Conservation (phyloP, 176 grass and related monocot genomes). For the Stipa capillata region DNA sequence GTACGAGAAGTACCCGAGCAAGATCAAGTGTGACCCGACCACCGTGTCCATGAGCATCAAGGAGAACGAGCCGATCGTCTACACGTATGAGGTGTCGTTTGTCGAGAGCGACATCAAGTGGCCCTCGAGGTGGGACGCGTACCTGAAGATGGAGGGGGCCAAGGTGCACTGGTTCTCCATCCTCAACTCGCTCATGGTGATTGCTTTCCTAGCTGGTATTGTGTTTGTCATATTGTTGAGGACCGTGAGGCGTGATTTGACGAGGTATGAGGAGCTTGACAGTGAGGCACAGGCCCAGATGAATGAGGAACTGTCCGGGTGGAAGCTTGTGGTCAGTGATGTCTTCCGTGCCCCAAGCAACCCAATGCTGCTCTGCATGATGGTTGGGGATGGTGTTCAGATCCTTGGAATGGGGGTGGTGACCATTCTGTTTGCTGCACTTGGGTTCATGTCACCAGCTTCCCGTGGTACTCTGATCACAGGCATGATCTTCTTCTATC, state of each 20-base stretch:
- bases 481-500: conserved; percentile 62
- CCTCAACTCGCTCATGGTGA: conserved; percentile 63
- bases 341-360: conserved; percentile 51
- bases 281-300: conserved; percentile 56
- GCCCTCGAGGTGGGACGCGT: conserved; percentile 70
- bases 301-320: conserved; percentile 61
- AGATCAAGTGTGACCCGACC: conserved; percentile 57
- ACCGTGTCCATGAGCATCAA: conserved; percentile 59
- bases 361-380: conserved; percentile 46
- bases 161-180: conserved; percentile 84
- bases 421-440: conserved; percentile 58
- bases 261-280: conserved; percentile 61
- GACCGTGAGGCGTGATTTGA: conserved; percentile 56
- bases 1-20: conserved; percentile 35
- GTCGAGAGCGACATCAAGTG: conserved; percentile 65
- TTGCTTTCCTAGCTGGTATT: conserved; percentile 60
- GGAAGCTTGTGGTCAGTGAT: conserved; percentile 66
- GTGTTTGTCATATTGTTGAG: conserved; percentile 57
- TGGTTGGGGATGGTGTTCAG: conserved; percentile 64
- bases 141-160: conserved; percentile 61
- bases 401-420: conserved; percentile 64
- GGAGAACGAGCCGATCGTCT: conserved; percentile 60
- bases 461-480: conserved; percentile 56
- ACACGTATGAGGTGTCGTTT: conserved; percentile 63
- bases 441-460: conserved; percentile 69